Evolutionary conservation across 441 rosid genomes (phyloP).

Genomic region (Erodium trifolium): DNA sequence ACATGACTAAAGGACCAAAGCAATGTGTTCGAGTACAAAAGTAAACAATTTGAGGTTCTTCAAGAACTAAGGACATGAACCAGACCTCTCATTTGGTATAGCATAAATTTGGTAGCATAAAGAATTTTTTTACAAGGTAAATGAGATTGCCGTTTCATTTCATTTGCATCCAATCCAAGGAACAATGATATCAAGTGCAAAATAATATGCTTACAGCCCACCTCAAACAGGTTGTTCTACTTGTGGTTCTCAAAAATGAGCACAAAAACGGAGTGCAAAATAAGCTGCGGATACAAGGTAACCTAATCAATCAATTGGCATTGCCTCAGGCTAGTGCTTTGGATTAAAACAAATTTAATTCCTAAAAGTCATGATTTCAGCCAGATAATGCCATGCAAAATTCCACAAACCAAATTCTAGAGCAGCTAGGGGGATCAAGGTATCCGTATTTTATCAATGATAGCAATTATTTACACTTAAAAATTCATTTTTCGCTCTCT

Average conservation of each 20-base stretch:
- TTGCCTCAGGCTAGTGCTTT: background rate
- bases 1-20: slow-evolving; percentile 3
- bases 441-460: background rate
- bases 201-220: background rate
- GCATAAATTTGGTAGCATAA: background rate
- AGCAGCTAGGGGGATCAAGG: background rate
- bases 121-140: background rate
- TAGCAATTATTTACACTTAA: background rate
- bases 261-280: background rate
- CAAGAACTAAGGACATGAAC: background rate
- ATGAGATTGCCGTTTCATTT: background rate
- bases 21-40: background rate
- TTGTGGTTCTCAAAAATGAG: background rate
- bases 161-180: slow-evolving; percentile 6
- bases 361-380: background rate
- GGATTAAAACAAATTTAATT: background rate
- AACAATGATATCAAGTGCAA: background rate
- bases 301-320: background rate
- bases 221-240: background rate
- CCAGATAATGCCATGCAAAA: background rate
- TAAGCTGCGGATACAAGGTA: background rate
- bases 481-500: background rate
- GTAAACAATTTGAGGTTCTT: background rate
- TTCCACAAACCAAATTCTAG: background rate
- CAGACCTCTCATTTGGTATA: background rate